A percentile compares a stretch with the other conserved stretches of the same genome.
Evolutionary conservation across 371 early-diverging fungal species (phyloP).

Genomic region (Globomyces sp.): DNA sequence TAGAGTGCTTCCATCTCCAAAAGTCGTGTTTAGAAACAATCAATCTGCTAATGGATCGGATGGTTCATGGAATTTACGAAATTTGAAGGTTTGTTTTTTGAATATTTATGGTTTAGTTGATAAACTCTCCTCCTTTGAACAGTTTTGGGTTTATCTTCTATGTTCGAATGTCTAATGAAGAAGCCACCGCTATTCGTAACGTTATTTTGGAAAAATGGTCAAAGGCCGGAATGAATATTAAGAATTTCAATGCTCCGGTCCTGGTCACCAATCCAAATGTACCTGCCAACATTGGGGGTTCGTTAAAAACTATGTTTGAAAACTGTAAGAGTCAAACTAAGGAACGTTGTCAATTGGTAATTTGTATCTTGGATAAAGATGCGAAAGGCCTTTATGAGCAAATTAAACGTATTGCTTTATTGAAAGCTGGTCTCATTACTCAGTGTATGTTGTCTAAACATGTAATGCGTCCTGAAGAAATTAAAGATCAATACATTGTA

Average conservation of each 20-base stretch:
- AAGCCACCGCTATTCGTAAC: conserved; percentile 22
- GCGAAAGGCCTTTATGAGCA: conserved; percentile 67
- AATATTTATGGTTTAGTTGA: conserved; percentile 15
- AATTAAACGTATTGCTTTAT: conserved; percentile 86
- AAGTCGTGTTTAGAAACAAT: conserved; percentile 54
- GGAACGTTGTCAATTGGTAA: conserved; percentile 60
- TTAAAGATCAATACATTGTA: conserved; percentile 55
- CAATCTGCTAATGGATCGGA: conserved; percentile 51
- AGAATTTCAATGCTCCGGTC: conserved; percentile 49
- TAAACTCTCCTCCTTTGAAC: conserved; percentile 13
- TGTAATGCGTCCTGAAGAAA: conserved; percentile 9
- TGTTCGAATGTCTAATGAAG: conserved; percentile 5
- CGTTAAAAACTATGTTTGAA: conserved; percentile 60
- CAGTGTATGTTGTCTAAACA: conserved; percentile 81
- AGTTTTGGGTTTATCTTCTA: conserved; percentile 27
- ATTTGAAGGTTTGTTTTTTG: conserved; percentile 6
- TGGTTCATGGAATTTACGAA: conserved; percentile 25
- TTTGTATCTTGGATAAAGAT: conserved; percentile 76
- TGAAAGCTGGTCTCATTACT: conserved; percentile 73
- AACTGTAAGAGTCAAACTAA: conserved; percentile 44
- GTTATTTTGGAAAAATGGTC: conserved; percentile 24
- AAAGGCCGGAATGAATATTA: conserved; percentile 53
- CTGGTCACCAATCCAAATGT: conserved; percentile 50
- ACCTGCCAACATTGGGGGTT: conserved; percentile 45
- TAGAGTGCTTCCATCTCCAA: conserved; percentile 72